Percentiles rank a stretch among this genome's conserved stretches.
These are phyloP conservation scores for Lepidium aucheri DNA, from an alignment of 345 rosid species.

Conservation along the genomic window DNA sequence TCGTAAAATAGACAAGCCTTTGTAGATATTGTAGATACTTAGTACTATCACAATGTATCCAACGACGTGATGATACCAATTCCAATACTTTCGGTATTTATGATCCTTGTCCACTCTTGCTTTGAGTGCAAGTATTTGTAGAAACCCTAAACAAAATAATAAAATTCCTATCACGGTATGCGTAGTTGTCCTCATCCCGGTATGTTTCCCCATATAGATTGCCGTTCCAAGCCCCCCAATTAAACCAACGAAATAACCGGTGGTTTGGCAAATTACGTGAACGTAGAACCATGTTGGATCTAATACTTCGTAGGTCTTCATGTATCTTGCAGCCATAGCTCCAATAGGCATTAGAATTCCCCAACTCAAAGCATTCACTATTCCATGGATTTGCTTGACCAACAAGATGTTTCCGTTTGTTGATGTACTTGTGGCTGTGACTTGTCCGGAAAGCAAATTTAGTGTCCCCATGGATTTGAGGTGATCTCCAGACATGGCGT, in stretches of 20 bases:
- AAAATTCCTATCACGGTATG: not conserved
- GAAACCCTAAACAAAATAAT: not conserved
- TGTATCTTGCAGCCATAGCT: slow-evolving; percentile 53
- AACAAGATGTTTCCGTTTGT: slow-evolving; percentile 16
- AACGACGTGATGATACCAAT: no score
- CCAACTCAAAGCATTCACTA: slow-evolving; percentile 9
- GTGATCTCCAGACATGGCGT: no score
- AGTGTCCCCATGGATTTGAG: no score
- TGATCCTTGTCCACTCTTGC: slow-evolving; percentile 60
- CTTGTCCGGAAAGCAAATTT: no score
- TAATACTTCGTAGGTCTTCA: slow-evolving; percentile 54
- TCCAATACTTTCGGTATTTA: slow-evolving; percentile 37
- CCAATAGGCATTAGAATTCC: slow-evolving; percentile 68
- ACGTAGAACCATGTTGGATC: slow-evolving; percentile 76
- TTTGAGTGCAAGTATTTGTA: slow-evolving; percentile 13
- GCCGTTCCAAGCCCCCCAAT: slow-evolving; percentile 19
- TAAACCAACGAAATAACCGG: slow-evolving; percentile 52
- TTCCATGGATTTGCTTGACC: slow-evolving; percentile 53
- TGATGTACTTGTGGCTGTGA: not conserved
- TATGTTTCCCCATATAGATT: slow-evolving; percentile 4
- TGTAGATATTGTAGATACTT: slow-evolving; percentile 47
- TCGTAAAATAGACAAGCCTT: no score
- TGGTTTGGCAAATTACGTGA: slow-evolving; percentile 45
- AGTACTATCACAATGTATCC: slow-evolving; percentile 20
- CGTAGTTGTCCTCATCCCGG: not conserved